Evolutionary conservation across 768 basidiomycete genomes (phyloP).

Genomic region (Terana coerulea): DNA sequence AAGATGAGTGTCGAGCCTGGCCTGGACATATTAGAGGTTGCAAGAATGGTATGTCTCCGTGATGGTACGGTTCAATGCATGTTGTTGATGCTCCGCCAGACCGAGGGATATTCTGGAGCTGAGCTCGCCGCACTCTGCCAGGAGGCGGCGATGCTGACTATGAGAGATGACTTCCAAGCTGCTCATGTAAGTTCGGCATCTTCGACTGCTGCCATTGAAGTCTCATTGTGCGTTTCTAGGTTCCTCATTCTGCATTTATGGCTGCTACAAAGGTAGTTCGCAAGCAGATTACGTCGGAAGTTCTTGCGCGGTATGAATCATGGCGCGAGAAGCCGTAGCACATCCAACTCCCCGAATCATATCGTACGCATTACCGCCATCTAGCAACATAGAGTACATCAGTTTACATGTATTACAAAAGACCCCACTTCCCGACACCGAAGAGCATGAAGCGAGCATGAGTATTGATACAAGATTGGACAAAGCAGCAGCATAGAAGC

Average conservation of each 20-base stretch:
- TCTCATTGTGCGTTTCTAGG: slow-evolving; percentile 40
- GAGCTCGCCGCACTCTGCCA: slow-evolving; percentile 92
- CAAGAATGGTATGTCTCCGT: slow-evolving; percentile 52
- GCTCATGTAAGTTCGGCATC: slow-evolving; percentile 51
- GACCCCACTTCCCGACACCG: too few species aligned
- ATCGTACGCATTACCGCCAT: too few species aligned
- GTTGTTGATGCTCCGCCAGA: slow-evolving; percentile 42
- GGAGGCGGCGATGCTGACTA: slow-evolving; percentile 90
- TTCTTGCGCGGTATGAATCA: slow-evolving; percentile 63
- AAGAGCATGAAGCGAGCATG: too few species aligned
- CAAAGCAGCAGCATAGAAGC: too few species aligned
- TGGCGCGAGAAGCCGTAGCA: too few species aligned
- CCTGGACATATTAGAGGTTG: slow-evolving; percentile 65
- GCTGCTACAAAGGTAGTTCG: slow-evolving; percentile 69
- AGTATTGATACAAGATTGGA: too few species aligned
- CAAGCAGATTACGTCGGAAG: slow-evolving; percentile 79
- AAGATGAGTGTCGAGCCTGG: slow-evolving; percentile 79
- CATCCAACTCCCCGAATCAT: too few species aligned
- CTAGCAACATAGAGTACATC: too few species aligned
- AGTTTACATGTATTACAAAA: too few species aligned
- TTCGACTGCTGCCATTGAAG: not conserved
- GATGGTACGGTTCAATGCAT: not conserved
- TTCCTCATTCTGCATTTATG: slow-evolving; percentile 69
- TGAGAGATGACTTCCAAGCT: slow-evolving; percentile 83
- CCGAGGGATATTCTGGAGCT: slow-evolving; percentile 94